Evolutionary conservation across 192 early-diverging fungal genomes (phyloP), one percentile per base, ranked within the genome.

Genomic region (Mortierella antarctica): DNA sequence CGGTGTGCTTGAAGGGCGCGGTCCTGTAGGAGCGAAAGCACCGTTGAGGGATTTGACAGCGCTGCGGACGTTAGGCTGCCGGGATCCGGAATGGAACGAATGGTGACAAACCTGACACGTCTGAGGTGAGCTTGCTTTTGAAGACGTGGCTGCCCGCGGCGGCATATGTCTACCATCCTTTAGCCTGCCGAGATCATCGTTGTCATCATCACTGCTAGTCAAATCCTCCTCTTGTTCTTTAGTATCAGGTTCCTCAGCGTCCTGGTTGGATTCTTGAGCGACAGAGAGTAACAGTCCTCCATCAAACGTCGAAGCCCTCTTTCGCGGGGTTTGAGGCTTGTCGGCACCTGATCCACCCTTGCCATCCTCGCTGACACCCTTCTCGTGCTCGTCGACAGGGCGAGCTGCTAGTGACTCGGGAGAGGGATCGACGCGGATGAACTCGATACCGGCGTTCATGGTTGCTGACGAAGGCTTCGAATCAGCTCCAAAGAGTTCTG

Each of bases 241-340:
- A 1, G 56, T 11, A 52, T 52, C 55, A 11, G 42, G n/a, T n/a
- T 62, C 62, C n/a, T 61, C 57, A 0, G 18, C 42, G 5, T 53
- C 62, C 0, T 18, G 40, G 40, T 40, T 12, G 2, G 57, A 20
- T 9, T 57, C 77, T 14, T 44, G 65, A 1, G 46, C 70, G 13
- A 11, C 21, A 46, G 65, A 68, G 21, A 80, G 57, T 8, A 80
- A 48, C 4, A 80, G 65, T 31, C 77, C 77, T 6, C 77, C 77
- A 53, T 80, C 77, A 64, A 80, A 80, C 8, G 77, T 80, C 44
- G 77, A 80, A 15, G 77, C 77, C 52, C 77, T 71, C 57, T 80
- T 80, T 18, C 77, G 64, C 14, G 70, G 65, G 0, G 65, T 52
- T n/a, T 46, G 18, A 12, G 56, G 65, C 6, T 23, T 62, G 2